phyloP scores from a whole-genome alignment of 805 yeast genomes.

The Wickerhamiella kurtzmanii region DNA sequence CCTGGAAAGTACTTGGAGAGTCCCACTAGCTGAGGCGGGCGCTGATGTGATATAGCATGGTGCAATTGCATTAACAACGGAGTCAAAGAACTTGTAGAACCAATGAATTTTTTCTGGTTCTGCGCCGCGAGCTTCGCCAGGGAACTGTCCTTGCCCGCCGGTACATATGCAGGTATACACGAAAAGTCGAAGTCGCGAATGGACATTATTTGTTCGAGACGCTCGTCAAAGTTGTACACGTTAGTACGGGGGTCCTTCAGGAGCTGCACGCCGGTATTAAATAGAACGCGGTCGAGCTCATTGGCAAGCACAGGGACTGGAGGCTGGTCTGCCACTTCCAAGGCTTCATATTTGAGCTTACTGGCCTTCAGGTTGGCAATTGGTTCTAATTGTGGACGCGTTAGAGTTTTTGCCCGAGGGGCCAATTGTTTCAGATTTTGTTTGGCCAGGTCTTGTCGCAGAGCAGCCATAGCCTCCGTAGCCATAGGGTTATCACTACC shows the following conservation, averaged over 20 bases:
- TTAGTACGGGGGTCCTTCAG: constrained; percentile 66
- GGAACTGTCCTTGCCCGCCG: constrained; percentile 51
- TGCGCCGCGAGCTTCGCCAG: constrained; percentile 37
- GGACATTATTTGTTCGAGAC: constrained; percentile 44
- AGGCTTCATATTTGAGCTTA: constrained; percentile 8
- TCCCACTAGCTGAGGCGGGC: constrained; percentile 37
- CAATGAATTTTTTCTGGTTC: constrained; percentile 34
- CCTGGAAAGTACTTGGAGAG: constrained; percentile 35
- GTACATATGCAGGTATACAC: constrained; percentile 41
- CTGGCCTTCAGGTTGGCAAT: constrained; percentile 4
- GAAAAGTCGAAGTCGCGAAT: constrained; percentile 55
- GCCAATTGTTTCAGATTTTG: neutral
- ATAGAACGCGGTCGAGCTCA: constrained; percentile 55
- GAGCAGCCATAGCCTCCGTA: neutral
- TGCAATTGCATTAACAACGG: constrained; percentile 62
- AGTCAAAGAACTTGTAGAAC: constrained; percentile 87
- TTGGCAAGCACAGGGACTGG: constrained; percentile 48
- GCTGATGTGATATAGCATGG: constrained; percentile 45
- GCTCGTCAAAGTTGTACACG: constrained; percentile 54
- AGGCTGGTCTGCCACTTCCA: constrained; percentile 20
- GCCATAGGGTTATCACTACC: neutral
- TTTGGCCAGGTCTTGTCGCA: neutral
- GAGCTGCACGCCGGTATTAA: constrained; percentile 69
- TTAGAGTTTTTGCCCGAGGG: neutral
- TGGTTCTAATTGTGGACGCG: neutral